These are phyloP conservation scores for Leccinum subgranulosum DNA, from an alignment of 768 basidiomycete genomes.

Conservation along the genomic window DNA sequence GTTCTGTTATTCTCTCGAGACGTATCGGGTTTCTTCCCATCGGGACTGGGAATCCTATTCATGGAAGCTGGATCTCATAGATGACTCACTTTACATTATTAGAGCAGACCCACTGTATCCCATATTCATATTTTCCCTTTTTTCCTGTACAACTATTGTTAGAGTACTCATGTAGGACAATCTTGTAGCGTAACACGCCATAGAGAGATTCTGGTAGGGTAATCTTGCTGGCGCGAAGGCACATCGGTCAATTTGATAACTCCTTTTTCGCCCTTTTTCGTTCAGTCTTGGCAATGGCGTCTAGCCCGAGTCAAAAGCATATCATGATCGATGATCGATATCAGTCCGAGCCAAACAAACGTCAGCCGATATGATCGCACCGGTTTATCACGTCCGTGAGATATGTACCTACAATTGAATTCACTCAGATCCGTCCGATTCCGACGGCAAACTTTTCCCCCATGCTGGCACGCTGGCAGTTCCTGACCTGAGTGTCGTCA, in stretches of 20 bases:
- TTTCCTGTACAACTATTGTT: background rate
- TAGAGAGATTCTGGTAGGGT: background rate
- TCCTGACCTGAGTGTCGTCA: background rate
- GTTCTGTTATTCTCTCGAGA: slow-evolving; percentile 3
- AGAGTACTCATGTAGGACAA: background rate
- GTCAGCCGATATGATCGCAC: background rate
- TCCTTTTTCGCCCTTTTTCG: background rate
- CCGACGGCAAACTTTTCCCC: background rate
- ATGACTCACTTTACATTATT: background rate
- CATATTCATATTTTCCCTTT: background rate
- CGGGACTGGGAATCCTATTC: background rate
- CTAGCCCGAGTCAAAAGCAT: background rate
- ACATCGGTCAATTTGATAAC: background rate
- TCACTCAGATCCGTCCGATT: background rate
- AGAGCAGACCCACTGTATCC: background rate
- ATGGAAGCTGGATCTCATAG: background rate
- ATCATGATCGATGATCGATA: background rate
- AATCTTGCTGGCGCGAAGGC: background rate
- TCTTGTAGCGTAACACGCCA: background rate
- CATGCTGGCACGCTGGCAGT: background rate
- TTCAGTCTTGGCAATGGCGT: background rate
- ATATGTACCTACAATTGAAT: background rate
- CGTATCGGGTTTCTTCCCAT: background rate
- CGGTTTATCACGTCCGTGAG: background rate
- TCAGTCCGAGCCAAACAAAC: background rate